Conservation (phyloP, 768 basidiomycete genomes). For the Coprinopsis sp. region DNA sequence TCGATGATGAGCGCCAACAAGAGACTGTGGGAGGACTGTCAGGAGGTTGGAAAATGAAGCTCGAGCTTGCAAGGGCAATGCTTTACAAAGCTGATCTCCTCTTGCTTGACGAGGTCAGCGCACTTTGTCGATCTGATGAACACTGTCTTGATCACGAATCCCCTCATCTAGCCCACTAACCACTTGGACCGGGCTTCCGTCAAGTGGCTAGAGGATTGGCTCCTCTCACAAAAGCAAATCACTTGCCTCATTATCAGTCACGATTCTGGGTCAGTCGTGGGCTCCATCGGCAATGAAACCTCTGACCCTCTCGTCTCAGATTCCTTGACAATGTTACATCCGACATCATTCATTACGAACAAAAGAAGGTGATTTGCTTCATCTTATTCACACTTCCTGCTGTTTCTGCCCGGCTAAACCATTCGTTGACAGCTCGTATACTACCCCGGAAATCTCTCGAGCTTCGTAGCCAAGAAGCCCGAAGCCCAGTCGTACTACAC, state of each 20-base stretch:
- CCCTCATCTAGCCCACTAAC: conserved; percentile 69
- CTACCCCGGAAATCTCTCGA: conserved; percentile 88
- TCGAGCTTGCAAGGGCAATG: conserved; percentile 95
- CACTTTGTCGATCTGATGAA: conserved; percentile 4
- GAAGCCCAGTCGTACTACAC: conserved; percentile 97
- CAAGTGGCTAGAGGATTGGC: conserved; percentile 87
- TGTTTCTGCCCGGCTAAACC: conserved; percentile 9
- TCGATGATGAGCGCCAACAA: conserved; percentile 79
- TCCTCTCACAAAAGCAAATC: conserved; percentile 73
- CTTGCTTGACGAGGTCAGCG: conserved; percentile 72
- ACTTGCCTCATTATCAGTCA: conserved; percentile 95
- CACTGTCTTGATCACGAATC: too few relatives aligned
- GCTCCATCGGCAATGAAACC: too few relatives aligned
- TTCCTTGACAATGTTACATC: conserved; percentile 95
- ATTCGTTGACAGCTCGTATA: conserved; percentile 81
- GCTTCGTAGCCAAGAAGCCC: conserved; percentile 86
- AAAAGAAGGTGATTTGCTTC: conserved; percentile 67
- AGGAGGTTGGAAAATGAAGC: conserved; percentile 99
- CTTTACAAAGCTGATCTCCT: conserved; percentile 88
- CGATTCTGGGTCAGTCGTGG: conserved; percentile 90
- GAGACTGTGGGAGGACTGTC: conserved; percentile 87
- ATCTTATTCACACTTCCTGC: conserved; percentile 9
- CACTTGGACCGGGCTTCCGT: conserved; percentile 85
- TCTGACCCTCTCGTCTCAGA: conserved; percentile 29
- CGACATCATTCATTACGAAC: conserved; percentile 96